A percentile compares a stretch with the other conserved stretches of the same genome.
These are phyloP conservation scores for Pelargonium myrrhifolium DNA, from an alignment of 441 rosid species.

Conservation along the genomic window DNA sequence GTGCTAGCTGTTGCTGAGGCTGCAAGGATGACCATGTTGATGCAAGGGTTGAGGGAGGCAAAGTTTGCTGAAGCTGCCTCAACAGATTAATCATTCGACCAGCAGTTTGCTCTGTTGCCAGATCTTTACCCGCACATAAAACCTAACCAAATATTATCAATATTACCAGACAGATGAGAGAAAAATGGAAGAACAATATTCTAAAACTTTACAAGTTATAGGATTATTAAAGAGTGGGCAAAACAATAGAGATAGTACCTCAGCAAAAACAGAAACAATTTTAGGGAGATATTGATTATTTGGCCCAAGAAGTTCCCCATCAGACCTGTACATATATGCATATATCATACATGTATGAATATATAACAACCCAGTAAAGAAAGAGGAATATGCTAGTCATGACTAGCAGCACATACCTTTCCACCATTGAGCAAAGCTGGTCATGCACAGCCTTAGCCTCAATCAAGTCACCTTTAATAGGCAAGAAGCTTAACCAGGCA, in stretches of 20 bases:
- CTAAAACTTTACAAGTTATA: background rate
- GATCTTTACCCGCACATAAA: slow-evolving; percentile 66
- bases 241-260: slow-evolving; percentile 36
- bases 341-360: background rate
- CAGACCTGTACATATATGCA: slow-evolving; percentile 53
- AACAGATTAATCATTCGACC: slow-evolving; percentile 67
- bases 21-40: slow-evolving; percentile 83
- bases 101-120: slow-evolving; percentile 75
- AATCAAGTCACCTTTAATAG: slow-evolving; percentile 79
- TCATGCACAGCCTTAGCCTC: slow-evolving; percentile 98
- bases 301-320: slow-evolving; percentile 72
- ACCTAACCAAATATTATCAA: slow-evolving; percentile 29
- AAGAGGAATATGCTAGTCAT: background rate
- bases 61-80: slow-evolving; percentile 83
- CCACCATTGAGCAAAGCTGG: slow-evolving; percentile 93
- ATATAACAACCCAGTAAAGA: background rate
- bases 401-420: slow-evolving; percentile 44
- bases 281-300: slow-evolving; percentile 84
- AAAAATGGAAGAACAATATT: background rate
- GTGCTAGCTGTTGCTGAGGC: slow-evolving; percentile 87
- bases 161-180: background rate
- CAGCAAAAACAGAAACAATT: slow-evolving; percentile 83
- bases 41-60: slow-evolving; percentile 82
- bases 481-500: slow-evolving; percentile 97
- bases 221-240: background rate